Percentiles rank a stretch among this genome's conserved stretches.
Evolutionary conservation across 2,329 filamentous ascomycete species (phyloP).

Genomic region (Hypoxylon sp.): DNA sequence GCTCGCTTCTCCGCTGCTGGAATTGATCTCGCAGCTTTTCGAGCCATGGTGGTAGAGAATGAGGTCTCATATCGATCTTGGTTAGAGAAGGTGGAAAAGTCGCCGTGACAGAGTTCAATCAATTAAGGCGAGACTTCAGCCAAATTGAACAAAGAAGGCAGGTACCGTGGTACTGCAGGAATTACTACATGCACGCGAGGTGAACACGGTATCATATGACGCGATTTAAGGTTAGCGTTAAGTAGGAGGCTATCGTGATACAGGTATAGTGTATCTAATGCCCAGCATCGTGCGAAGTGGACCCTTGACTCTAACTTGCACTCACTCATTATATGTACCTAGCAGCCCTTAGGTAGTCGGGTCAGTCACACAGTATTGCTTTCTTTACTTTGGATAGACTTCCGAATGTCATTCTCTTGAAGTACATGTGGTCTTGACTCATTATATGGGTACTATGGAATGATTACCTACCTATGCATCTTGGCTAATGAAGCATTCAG

Average conservation of each 20-base stretch:
- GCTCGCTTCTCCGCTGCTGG: slow-evolving; percentile 39
- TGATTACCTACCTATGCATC: not conserved
- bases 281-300: not conserved
- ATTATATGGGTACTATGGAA: not conserved
- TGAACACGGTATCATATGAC: slow-evolving; percentile 50
- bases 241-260: slow-evolving; percentile 7
- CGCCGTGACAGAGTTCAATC: slow-evolving; percentile 21
- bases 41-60: slow-evolving; percentile 39
- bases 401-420: too few species aligned
- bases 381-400: too few species aligned
- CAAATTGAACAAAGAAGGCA: slow-evolving; percentile 35
- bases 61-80: slow-evolving; percentile 37
- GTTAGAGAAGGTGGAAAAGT: slow-evolving; percentile 8
- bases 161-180: slow-evolving; percentile 28
- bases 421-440: too few species aligned
- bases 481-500: not conserved
- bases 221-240: slow-evolving; percentile 44
- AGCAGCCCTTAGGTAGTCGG: too few species aligned
- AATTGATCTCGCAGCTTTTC: slow-evolving; percentile 38
- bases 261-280: not conserved
- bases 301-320: not conserved
- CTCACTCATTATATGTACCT: too few species aligned
- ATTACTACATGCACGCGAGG: slow-evolving; percentile 35
- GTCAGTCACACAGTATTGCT: too few species aligned
- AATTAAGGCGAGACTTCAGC: slow-evolving; percentile 32